A percentile compares a stretch with the other conserved stretches of the same genome.
Conservation (phyloP, 805 yeast genomes). For the Saccharomycopsis selenospora region DNA sequence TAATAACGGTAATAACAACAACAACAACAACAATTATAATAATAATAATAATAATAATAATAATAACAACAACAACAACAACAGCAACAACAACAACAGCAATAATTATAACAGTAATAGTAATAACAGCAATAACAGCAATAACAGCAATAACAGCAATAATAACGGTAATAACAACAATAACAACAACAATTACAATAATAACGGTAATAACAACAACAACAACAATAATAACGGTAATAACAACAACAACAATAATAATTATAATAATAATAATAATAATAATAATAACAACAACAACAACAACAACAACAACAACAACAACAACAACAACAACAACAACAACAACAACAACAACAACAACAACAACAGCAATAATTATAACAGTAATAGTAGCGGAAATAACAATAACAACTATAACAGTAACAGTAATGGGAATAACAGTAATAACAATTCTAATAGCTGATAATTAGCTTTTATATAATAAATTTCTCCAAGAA, state of each 20-base stretch:
- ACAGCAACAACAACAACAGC: background rate
- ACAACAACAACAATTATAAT: background rate
- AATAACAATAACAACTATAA: background rate
- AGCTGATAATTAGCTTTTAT: too few species aligned
- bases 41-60: background rate
- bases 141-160: background rate
- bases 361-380: background rate
- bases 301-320: background rate
- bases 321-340: background rate
- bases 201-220: slow-evolving; percentile 7
- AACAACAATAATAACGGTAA: slow-evolving; percentile 6
- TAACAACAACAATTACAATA: slow-evolving; percentile 2
- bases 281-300: background rate
- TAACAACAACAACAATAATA: slow-evolving; percentile 9
- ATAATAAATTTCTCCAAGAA: too few species aligned
- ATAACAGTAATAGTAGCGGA: background rate
- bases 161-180: background rate
- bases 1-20: slow-evolving; percentile 1
- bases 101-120: background rate
- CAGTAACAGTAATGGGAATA: background rate
- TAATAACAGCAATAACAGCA: background rate
- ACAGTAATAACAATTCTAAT: background rate
- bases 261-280: background rate
- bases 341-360: background rate
- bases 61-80: background rate